Evolutionary conservation across 2,329 filamentous ascomycete species (phyloP).

Genomic region (Aquanectria penicillioides): DNA sequence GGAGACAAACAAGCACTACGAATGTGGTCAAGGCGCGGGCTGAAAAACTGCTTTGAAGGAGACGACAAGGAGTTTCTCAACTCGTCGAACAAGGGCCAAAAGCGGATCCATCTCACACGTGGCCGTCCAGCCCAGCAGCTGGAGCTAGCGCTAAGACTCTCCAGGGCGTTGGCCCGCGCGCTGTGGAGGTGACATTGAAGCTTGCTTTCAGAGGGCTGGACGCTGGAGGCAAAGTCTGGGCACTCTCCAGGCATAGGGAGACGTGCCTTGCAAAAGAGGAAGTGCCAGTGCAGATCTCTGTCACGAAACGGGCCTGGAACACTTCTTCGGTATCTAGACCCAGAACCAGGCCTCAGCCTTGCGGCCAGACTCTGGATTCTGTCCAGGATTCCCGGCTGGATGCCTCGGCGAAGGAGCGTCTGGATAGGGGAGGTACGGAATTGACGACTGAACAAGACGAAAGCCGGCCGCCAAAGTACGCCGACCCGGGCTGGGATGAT

Average conservation of each 20-base stretch:
- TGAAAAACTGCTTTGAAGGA: conserved; percentile 28
- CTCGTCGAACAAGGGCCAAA: conserved; percentile 35
- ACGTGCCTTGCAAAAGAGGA: conserved; percentile 13
- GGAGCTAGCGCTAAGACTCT: conserved; percentile 28
- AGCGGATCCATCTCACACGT: conserved; percentile 41
- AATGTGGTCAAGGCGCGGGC: conserved; percentile 26
- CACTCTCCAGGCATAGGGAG: background rate
- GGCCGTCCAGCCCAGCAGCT: conserved; percentile 31
- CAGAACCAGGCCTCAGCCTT: background rate
- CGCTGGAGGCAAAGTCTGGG: conserved; percentile 7
- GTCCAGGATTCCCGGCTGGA: conserved; percentile 2
- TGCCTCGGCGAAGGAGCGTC: background rate
- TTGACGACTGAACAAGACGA: background rate
- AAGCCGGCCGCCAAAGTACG: conserved; percentile 2
- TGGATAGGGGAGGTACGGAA: background rate
- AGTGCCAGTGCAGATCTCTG: conserved; percentile 15
- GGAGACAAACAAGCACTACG: conserved; percentile 11
- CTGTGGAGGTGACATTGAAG: conserved; percentile 20
- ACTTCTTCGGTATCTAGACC: conserved; percentile 2
- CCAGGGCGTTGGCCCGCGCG: conserved; percentile 23
- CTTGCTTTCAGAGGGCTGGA: conserved; percentile 1
- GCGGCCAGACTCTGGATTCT: conserved; percentile 3
- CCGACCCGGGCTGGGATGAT: background rate
- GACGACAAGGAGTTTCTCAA: conserved; percentile 35
- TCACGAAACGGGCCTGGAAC: conserved; percentile 15